Evolutionary conservation across 306 rosid species (phyloP).

Genomic region (Glycine tomentella): DNA sequence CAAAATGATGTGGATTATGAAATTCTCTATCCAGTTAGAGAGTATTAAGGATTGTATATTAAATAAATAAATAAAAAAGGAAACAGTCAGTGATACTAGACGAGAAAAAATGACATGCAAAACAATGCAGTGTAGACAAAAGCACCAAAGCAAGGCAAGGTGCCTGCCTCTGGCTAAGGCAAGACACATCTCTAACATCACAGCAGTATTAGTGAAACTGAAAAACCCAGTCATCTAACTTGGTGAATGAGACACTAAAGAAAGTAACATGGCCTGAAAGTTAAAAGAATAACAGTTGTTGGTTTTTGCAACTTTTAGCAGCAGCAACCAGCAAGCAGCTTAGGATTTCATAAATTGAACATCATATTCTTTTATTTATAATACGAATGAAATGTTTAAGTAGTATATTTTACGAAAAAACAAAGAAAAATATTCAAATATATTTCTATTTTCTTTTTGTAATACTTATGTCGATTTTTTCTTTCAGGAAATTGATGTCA

Average conservation of each 20-base stretch:
- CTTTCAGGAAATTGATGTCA: too few relatives aligned
- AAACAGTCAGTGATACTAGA: neutral
- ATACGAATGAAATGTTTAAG: too few relatives aligned
- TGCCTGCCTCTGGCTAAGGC: too few relatives aligned
- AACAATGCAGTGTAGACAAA: too few relatives aligned
- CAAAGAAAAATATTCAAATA: too few relatives aligned
- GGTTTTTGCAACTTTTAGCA: conserved; percentile 13
- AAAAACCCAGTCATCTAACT: neutral
- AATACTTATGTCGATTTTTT: too few relatives aligned
- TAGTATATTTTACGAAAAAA: too few relatives aligned
- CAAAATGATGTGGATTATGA: conserved; percentile 13
- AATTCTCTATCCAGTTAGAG: neutral
- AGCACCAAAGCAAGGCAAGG: too few relatives aligned
- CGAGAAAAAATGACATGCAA: neutral
- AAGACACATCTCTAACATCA: too few relatives aligned
- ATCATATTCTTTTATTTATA: neutral
- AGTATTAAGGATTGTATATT: neutral
- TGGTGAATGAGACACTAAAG: conserved; percentile 1
- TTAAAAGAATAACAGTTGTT: neutral
- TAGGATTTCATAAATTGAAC: neutral
- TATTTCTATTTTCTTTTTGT: too few relatives aligned
- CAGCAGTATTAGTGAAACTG: too few relatives aligned
- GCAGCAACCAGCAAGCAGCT: neutral
- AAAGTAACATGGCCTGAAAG: neutral
- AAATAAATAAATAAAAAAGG: neutral